These are phyloP conservation scores for Carpinus viminea DNA, from an alignment of 306 rosid species.

Conservation along the genomic window DNA sequence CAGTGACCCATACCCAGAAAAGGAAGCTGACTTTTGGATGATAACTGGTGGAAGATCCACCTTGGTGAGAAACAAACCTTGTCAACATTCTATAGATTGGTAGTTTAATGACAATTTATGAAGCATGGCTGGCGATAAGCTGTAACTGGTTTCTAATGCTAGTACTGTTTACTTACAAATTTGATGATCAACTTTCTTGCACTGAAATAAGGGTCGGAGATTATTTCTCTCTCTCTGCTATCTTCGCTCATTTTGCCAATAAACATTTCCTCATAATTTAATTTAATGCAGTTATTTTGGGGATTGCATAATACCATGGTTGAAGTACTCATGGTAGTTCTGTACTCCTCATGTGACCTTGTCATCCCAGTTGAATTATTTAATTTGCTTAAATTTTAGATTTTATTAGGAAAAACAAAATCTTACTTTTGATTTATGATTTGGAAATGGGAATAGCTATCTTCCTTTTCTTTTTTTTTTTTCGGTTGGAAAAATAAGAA, in stretches of 20 bases:
- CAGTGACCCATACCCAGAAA: constrained; percentile 62
- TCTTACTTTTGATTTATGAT: background rate
- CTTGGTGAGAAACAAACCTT: constrained; percentile 66
- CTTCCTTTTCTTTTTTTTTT: background rate
- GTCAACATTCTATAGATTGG: constrained; percentile 24
- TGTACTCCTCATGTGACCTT: background rate
- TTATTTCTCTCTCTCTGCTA: background rate
- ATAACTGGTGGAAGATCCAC: constrained; percentile 66
- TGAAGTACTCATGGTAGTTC: background rate
- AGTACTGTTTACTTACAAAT: constrained; percentile 15
- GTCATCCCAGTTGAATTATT: background rate
- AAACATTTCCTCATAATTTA: background rate
- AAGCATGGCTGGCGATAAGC: background rate
- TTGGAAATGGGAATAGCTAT: background rate
- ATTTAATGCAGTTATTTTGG: background rate
- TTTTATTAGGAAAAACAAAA: background rate
- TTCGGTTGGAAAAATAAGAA: background rate
- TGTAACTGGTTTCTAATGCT: constrained; percentile 6
- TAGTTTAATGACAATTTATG: constrained; percentile 21
- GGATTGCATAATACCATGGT: background rate
- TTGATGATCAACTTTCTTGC: background rate
- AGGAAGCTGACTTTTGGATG: constrained; percentile 93
- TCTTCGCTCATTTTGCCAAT: background rate
- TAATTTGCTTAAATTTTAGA: background rate
- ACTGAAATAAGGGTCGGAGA: background rate